Percentiles rank a stretch among this genome's conserved stretches.
These are phyloP conservation scores for Wickerhamomyces queroliae DNA, from an alignment of 805 yeast genomes.

Conservation along the genomic window DNA sequence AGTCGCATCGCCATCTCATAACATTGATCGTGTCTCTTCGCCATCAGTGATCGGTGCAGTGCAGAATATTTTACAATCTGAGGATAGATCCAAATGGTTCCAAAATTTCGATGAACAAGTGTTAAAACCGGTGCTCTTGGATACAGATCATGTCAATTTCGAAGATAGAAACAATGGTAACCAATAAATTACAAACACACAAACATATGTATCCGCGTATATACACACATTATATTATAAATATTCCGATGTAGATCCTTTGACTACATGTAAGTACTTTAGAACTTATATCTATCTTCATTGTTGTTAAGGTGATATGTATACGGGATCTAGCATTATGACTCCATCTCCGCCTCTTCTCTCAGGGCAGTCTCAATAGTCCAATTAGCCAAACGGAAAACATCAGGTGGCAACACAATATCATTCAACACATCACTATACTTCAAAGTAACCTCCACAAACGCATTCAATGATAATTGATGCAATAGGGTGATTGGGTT, in stretches of 20 bases:
- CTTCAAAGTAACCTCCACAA: constrained; percentile 56
- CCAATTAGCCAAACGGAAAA: constrained; percentile 66
- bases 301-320: too few relatives aligned
- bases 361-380: constrained; percentile 61
- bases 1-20: constrained; percentile 8
- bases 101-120: constrained; percentile 91
- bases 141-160: too few relatives aligned
- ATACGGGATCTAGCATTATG: too few relatives aligned
- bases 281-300: too few relatives aligned
- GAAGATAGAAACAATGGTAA: too few relatives aligned
- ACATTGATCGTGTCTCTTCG: background rate
- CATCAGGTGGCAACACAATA: constrained; percentile 54
- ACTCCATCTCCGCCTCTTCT: constrained; percentile 22
- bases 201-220: too few relatives aligned
- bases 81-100: constrained; percentile 87
- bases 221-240: too few relatives aligned
- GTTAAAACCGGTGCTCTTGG: constrained; percentile 84
- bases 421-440: constrained; percentile 63
- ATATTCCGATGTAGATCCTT: too few relatives aligned
- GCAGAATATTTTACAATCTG: constrained; percentile 37
- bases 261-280: too few relatives aligned
- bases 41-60: constrained; percentile 18
- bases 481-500: constrained; percentile 52
- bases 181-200: too few relatives aligned
- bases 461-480: constrained; percentile 58